Evolutionary conservation across 78 protist genomes (phyloP).

Genomic region (Dictyostelium purpureum): DNA sequence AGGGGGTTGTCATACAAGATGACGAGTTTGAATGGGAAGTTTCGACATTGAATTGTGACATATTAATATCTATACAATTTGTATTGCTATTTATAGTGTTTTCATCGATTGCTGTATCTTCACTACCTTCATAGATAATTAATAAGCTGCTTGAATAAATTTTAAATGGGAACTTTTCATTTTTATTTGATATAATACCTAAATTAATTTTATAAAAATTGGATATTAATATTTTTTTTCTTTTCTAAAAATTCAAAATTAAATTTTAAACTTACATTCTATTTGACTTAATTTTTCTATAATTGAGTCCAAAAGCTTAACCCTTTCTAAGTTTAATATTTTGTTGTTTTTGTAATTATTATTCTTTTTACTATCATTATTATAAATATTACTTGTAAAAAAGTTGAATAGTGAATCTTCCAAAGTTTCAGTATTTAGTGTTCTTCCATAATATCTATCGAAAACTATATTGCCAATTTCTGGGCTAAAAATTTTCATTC

Average conservation of each 20-base stretch:
- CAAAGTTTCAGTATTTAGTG: conserved; percentile 13
- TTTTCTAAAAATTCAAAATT: too few relatives aligned
- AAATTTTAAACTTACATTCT: conserved; percentile 12
- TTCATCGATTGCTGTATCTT: too few relatives aligned
- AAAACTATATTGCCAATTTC: conserved; percentile 12
- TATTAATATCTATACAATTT: background rate
- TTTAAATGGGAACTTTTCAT: conserved; percentile 39
- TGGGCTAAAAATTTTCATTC: conserved; percentile 35
- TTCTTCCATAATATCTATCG: conserved; percentile 69
- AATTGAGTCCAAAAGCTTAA: conserved; percentile 13
- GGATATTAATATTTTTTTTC: background rate
- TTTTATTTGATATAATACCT: conserved; percentile 24
- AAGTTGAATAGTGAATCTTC: conserved; percentile 17
- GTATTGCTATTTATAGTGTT: background rate
- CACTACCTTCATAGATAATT: conserved; percentile 43
- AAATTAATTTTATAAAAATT: background rate
- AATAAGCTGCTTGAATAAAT: conserved; percentile 62
- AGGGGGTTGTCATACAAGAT: conserved; percentile 1
- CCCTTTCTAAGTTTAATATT: background rate
- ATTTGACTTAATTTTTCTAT: conserved; percentile 20
- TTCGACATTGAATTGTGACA: background rate
- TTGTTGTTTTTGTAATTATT: background rate
- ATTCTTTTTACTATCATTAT: background rate
- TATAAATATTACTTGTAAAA: background rate
- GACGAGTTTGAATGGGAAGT: background rate